Evolutionary conservation across 2,329 filamentous ascomycete genomes (phyloP).

Genomic region (Alternaria sp.): DNA sequence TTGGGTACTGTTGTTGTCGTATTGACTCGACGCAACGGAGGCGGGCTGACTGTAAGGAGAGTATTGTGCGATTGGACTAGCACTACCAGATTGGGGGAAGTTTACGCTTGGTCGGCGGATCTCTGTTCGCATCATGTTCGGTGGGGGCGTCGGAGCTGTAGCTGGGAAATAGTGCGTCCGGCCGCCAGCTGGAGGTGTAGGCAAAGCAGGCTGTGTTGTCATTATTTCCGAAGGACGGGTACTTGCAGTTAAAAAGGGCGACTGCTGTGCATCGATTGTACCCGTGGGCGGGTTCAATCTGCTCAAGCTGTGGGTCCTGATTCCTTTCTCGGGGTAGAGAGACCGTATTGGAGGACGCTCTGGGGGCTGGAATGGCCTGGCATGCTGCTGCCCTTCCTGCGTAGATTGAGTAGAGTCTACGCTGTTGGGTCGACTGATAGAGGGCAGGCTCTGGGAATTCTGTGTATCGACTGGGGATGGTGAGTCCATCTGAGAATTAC

Average conservation of each 20-base stretch:
- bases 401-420: conserved; percentile 45
- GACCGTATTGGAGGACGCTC: conserved; percentile 52
- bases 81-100: conserved; percentile 54
- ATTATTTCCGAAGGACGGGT: conserved; percentile 55
- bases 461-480: conserved; percentile 50
- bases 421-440: conserved; percentile 48
- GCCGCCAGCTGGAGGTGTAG: conserved; percentile 55
- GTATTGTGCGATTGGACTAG: conserved; percentile 59
- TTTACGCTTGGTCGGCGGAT: conserved; percentile 43
- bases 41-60: conserved; percentile 48
- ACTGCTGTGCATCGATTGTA: conserved; percentile 60
- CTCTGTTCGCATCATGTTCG: conserved; percentile 35
- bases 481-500: conserved; percentile 56
- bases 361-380: conserved; percentile 38
- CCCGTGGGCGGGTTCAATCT: conserved; percentile 54
- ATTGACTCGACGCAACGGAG: conserved; percentile 46
- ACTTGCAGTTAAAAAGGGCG: conserved; percentile 57
- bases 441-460: conserved; percentile 43
- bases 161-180: conserved; percentile 49
- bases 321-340: conserved; percentile 66
- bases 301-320: conserved; percentile 62
- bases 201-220: conserved; percentile 57
- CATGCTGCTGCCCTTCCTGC: conserved; percentile 33
- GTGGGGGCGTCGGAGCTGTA: conserved; percentile 46
- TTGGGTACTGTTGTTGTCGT: conserved; percentile 46